Evolutionary conservation across 2,329 filamentous ascomycete genomes (phyloP).

Genomic region (Curvularia verruculosa): DNA sequence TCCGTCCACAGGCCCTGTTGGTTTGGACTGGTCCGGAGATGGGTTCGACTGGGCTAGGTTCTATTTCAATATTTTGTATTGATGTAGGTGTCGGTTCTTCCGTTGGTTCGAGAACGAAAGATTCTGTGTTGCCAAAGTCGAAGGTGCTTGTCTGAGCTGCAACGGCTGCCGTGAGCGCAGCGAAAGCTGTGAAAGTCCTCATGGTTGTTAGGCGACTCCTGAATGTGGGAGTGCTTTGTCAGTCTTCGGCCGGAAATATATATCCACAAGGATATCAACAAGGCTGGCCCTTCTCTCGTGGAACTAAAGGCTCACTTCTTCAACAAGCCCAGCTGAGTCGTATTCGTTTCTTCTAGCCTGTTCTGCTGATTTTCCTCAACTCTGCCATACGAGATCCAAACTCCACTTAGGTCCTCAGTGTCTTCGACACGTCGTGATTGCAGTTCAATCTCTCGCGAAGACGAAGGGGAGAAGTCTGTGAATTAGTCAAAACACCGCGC

Average conservation of each 20-base stretch:
- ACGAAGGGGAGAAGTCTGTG: neutral
- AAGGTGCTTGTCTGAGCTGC: constrained; percentile 10
- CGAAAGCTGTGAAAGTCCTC: constrained; percentile 7
- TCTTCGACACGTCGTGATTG: neutral
- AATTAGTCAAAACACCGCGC: neutral
- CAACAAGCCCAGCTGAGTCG: neutral
- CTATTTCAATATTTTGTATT: constrained; percentile 24
- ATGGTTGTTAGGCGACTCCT: neutral
- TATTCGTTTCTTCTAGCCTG: neutral
- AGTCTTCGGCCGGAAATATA: neutral
- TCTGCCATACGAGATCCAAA: neutral
- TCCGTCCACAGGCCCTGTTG: constrained; percentile 36
- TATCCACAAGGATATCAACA: neutral
- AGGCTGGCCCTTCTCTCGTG: neutral
- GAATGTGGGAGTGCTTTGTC: neutral
- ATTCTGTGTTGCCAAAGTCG: constrained; percentile 16
- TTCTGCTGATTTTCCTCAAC: neutral
- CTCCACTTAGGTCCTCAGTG: neutral
- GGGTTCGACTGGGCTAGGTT: constrained; percentile 37
- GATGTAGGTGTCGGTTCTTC: constrained; percentile 20
- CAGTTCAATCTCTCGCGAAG: neutral
- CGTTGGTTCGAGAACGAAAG: constrained; percentile 10
- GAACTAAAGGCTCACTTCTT: neutral
- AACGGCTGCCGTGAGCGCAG: constrained; percentile 8
- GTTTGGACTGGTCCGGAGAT: constrained; percentile 40